Base-by-base conservation (phyloP, 352 stramenopile species). In the Phytophthora pseudosyringae region DNA sequence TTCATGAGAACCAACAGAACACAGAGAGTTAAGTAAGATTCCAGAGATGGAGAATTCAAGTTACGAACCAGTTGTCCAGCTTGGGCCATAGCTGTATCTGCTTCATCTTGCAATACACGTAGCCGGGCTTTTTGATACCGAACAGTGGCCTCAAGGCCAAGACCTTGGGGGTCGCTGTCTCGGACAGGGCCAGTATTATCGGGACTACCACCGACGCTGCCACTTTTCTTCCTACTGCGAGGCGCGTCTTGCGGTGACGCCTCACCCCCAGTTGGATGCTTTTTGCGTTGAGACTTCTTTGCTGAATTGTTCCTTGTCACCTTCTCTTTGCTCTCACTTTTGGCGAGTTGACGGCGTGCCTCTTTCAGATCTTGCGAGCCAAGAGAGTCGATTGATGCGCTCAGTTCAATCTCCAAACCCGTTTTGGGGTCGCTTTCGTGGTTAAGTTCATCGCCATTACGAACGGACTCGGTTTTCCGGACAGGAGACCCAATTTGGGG, bases 51-150 rank as follows among this genome's bases (percentile, higher is more conserved):
- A 59, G 9, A 29, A 29, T 29, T 50, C 35, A 51, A 46, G 21
- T 15, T 11, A 60, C 75, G 6, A 62, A 90, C 80, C 81, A 89
- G 57, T 44, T 85, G 52, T 36, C 89, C 67, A 29, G 75, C 55
- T 35, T 78, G 67, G 6, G 55, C 52, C 4, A 62, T 69, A 0
- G 78, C 69, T n/a, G 52, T 44, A 13, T 91, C 83, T 25, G 75
- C 69, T 59, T 93, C 82, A 33, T 91, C 81, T 51, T 94, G 83
- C 10, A 94, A 71, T 18, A 94, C 73, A 8, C 80, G 83, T 7
- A 94, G 59, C 9, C 85, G 72, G 3, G 83, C 82, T 67, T 92
- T 92, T 50, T 94, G 86, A 50, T 90, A 91, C 18, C 86, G 73
- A 12, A 93, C 51, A 0, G 86, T 89, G 18, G 82, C 76, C 36